Evolutionary conservation across 331 rosid species (phyloP), one percentile per base, ranked within the genome.

Genomic region (Telfairia occidentalis): DNA sequence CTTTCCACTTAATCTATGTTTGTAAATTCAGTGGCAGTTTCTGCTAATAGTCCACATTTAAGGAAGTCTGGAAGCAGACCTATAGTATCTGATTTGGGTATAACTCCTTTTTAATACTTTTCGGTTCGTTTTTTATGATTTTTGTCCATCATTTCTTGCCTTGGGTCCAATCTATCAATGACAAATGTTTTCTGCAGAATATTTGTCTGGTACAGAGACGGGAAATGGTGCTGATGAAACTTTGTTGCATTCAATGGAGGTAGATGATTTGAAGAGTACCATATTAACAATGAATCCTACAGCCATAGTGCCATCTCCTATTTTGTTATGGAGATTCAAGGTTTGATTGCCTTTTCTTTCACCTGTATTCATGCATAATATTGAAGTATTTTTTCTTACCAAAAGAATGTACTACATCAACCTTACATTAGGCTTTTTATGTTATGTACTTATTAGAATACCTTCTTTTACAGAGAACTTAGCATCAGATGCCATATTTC

Each of bases 21-120:
- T 76, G 98, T 96, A 83, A 86, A 88, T 77, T 81, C 78, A 79
- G 82, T 43, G 73, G 49, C 86, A 28, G 86, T n/a, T 82, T 86
- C 96, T 77, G 78, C 87, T 82, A 88, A 74, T 67, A 94, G 97
- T 84, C 97, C 97, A 9, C 98, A 91, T 87, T 86, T 94, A 70
- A 85, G 97, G 81, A 94, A 94, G 82, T 91, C 98, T 81, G 96
- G 97, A 83, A 94, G 97, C 87, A 88, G 92, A 87, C 76, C 88
- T 81, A 88, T 87, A 77, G 85, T 91, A 77, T 89, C 86, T 75
- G 96, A 90, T 84, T 85, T 85, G 77, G 96, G 98, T 94, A 91
- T 74, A 80, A 40, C 82, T 78, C 49, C 49, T 43, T 74, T 78
- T 54, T n/a, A 61, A 32, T 74, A 28, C 48, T 32, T 37, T 34